Evolutionary conservation across 345 rosid species (phyloP).

Genomic region (Pelargonium nanum): DNA sequence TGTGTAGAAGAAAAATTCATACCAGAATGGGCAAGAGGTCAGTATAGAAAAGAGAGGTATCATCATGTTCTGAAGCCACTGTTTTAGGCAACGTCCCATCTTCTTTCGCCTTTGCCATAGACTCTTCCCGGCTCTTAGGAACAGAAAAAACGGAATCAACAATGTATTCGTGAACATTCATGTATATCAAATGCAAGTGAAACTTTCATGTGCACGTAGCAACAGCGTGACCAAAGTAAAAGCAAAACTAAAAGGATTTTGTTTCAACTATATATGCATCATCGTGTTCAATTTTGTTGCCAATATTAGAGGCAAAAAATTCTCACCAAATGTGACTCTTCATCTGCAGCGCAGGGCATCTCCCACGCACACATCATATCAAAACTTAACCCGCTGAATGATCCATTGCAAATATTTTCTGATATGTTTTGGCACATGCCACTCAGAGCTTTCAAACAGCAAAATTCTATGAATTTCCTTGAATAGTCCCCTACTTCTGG

Average conservation of each 20-base stretch:
- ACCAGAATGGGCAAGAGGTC: constrained; percentile 91
- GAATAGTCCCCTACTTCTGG: constrained; percentile 38
- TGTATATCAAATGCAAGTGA: too few species aligned
- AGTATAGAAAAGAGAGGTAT: constrained; percentile 67
- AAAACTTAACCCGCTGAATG: constrained; percentile 55
- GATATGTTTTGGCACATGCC: constrained; percentile 35
- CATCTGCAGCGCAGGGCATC: constrained; percentile 40
- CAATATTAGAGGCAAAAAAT: background rate
- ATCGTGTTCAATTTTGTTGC: background rate
- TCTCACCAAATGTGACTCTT: constrained; percentile 25
- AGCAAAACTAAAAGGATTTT: background rate
- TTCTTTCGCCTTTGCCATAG: constrained; percentile 49
- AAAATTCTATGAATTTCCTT: constrained; percentile 62
- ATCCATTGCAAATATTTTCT: constrained; percentile 55
- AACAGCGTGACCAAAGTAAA: background rate
- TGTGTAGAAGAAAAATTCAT: constrained; percentile 18
- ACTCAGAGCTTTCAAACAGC: constrained; percentile 39
- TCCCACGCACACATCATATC: constrained; percentile 93
- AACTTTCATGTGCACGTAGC: too few species aligned
- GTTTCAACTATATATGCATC: background rate
- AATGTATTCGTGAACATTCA: too few species aligned
- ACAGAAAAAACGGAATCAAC: background rate
- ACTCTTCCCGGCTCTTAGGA: constrained; percentile 33
- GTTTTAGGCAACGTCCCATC: constrained; percentile 34
- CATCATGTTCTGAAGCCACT: constrained; percentile 46